Percentiles rank a stretch among this genome's conserved stretches.
phyloP scores from a whole-genome alignment of 2,329 filamentous ascomycete species.

The Colletotrichum sp. region DNA sequence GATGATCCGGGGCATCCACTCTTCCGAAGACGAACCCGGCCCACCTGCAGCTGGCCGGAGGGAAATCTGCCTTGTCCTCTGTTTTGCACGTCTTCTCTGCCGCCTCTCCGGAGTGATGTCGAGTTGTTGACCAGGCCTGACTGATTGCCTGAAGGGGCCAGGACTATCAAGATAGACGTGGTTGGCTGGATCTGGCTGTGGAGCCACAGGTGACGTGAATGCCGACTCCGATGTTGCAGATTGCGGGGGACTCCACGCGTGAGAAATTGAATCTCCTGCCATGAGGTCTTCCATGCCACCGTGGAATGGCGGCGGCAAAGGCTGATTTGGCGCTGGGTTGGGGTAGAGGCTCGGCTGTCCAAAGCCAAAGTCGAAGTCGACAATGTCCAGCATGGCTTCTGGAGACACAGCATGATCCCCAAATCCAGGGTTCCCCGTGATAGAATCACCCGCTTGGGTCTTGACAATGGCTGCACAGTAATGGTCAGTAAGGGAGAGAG shows the following conservation, averaged over 20 bases:
- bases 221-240: conserved; percentile 10
- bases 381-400: conserved; percentile 32
- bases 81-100: conserved; percentile 24
- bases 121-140: not conserved
- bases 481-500: conserved; percentile 7
- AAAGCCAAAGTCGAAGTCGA: conserved; percentile 40
- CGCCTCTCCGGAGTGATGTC: not conserved
- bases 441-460: not conserved
- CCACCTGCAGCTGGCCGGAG: conserved; percentile 24
- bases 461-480: conserved; percentile 17
- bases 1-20: conserved; percentile 45
- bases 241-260: conserved; percentile 17
- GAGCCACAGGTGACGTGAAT: conserved; percentile 11
- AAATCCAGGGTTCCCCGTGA: not conserved
- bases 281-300: conserved; percentile 14
- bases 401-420: conserved; percentile 31
- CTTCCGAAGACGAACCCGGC: conserved; percentile 26
- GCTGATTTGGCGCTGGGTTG: conserved; percentile 14
- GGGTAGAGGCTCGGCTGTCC: conserved; percentile 35
- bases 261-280: conserved; percentile 2
- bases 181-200: not conserved
- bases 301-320: conserved; percentile 31
- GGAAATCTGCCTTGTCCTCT: conserved; percentile 35
- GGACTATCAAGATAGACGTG: conserved; percentile 7
- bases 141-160: not conserved